A percentile compares a stretch with the other conserved stretches of the same genome.
Conservation (phyloP, 495 filamentous ascomycete genomes). For the Neurospora sp. region DNA sequence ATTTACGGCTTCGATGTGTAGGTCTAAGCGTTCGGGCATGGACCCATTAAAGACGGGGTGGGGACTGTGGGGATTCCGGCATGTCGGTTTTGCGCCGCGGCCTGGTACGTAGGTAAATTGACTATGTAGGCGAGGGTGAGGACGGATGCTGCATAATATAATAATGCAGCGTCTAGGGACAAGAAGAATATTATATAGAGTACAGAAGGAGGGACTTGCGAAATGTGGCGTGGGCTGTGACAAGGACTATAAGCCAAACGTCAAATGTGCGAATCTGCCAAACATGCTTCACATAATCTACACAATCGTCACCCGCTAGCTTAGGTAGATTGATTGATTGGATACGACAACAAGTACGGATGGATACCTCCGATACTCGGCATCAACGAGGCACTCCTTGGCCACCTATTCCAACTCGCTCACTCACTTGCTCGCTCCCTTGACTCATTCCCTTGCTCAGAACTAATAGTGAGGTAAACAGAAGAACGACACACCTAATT, state of each 20-base stretch:
- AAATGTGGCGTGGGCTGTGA: neutral
- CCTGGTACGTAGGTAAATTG: neutral
- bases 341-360: neutral
- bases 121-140: neutral
- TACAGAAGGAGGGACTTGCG: neutral
- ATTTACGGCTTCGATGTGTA: neutral
- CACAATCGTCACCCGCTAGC: neutral
- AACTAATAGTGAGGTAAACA: neutral
- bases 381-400: neutral
- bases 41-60: neutral
- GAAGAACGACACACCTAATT: neutral
- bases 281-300: neutral
- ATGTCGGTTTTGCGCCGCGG: neutral
- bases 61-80: neutral
- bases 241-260: neutral
- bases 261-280: neutral
- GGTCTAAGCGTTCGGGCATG: neutral
- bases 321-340: neutral
- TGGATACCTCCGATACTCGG: neutral
- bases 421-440: neutral
- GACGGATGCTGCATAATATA: neutral
- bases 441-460: neutral
- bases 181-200: neutral
- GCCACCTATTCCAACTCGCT: neutral
- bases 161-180: neutral